Conservation (phyloP, 2,329 filamentous ascomycete species). For the Tolypocladium amazonense region DNA sequence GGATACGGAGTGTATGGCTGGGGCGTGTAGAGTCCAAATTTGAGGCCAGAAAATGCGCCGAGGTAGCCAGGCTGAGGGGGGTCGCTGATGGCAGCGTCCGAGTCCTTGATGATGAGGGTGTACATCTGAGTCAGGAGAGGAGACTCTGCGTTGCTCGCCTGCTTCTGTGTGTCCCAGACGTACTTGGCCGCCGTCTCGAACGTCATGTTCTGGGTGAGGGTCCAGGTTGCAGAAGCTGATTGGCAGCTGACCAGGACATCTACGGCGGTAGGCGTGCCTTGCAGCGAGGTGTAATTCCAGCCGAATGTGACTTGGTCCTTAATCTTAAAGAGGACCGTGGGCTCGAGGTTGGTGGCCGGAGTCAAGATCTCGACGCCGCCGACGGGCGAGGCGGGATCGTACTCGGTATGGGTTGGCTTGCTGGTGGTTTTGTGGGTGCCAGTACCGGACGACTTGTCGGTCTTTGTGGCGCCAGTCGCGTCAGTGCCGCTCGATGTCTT, state of each 20-base stretch:
- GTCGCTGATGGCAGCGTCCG: conserved; percentile 39
- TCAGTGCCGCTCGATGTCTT: conserved; percentile 26
- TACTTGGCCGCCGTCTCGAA: conserved; percentile 39
- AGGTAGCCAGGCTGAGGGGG: conserved; percentile 45
- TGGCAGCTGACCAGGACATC: conserved; percentile 50
- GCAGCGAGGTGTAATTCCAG: conserved; percentile 56
- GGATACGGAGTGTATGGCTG: conserved; percentile 38
- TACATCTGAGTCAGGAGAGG: conserved; percentile 45
- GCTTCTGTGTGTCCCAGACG: conserved; percentile 47
- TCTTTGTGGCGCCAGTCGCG: conserved; percentile 21
- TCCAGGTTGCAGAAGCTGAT: conserved; percentile 41
- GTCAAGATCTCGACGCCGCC: conserved; percentile 43
- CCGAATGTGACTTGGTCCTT: conserved; percentile 47
- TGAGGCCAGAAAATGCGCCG: conserved; percentile 33
- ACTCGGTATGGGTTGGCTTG: conserved; percentile 26
- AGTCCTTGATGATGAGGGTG: conserved; percentile 52
- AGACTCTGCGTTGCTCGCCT: conserved; percentile 31
- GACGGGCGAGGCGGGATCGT: conserved; percentile 32
- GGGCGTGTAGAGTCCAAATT: conserved; percentile 47
- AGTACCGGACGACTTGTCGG: conserved; percentile 14
- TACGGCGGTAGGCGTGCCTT: conserved; percentile 46
- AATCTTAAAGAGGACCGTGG: conserved; percentile 47
- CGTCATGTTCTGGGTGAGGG: conserved; percentile 53
- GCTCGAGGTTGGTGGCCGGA: conserved; percentile 32
- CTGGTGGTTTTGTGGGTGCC: conserved; percentile 13